phyloP scores from a whole-genome alignment of 345 rosid species.

The Linum tenue region DNA sequence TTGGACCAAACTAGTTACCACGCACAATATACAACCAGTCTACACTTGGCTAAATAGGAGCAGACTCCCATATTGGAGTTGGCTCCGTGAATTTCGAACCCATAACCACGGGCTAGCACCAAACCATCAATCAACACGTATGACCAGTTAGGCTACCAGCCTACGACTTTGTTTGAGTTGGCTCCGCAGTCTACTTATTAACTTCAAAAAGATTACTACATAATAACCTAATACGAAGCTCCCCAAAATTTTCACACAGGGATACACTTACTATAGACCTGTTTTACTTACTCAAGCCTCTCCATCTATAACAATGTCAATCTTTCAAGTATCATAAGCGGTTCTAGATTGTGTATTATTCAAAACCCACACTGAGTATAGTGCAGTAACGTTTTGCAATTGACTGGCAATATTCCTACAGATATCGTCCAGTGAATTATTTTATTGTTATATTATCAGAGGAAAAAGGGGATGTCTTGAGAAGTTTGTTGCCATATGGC shows the following conservation, averaged over 20 bases:
- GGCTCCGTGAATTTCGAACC: neutral
- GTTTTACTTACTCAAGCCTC: neutral
- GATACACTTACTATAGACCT: neutral
- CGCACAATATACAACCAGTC: neutral
- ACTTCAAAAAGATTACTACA: neutral
- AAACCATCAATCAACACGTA: too few species aligned
- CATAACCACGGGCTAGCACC: too few species aligned
- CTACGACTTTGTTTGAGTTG: neutral
- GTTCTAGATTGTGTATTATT: too few species aligned
- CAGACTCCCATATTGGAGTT: conserved; percentile 1
- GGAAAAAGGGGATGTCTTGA: neutral
- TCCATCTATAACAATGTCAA: too few species aligned
- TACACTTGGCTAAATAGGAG: neutral
- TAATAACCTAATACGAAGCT: neutral
- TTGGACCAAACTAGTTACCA: neutral
- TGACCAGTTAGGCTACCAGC: too few species aligned
- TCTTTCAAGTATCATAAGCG: too few species aligned
- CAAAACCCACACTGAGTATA: too few species aligned
- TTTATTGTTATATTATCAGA: neutral
- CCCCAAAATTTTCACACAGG: too few species aligned
- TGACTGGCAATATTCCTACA: too few species aligned
- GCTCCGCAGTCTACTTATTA: neutral
- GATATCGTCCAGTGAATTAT: neutral
- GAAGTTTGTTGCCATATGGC: neutral
- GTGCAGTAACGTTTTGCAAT: too few species aligned